Evolutionary conservation across 345 rosid species (phyloP).

Genomic region (Eucalyptus decipiens): DNA sequence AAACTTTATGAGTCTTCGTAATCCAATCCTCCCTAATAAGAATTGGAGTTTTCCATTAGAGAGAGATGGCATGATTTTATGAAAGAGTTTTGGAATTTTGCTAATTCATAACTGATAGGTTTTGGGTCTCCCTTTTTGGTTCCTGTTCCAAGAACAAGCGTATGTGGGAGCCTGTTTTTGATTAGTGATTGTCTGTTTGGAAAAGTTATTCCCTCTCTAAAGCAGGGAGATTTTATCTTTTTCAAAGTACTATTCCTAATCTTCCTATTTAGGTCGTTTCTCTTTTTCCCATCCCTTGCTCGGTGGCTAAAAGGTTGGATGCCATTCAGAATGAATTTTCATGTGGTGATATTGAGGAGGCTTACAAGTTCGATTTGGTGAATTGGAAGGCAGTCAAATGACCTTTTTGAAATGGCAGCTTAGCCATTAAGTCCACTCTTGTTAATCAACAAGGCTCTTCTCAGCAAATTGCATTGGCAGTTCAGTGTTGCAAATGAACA

Average conservation of each 20-base stretch:
- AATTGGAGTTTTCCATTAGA: background rate
- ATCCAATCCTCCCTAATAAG: background rate
- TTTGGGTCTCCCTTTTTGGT: background rate
- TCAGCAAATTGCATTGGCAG: background rate
- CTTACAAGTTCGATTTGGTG: background rate
- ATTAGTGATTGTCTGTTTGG: background rate
- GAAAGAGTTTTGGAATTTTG: background rate
- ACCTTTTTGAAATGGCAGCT: background rate
- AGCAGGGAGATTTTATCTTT: background rate
- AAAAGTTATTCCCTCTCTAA: background rate
- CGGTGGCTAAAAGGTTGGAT: background rate
- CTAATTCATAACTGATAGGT: background rate
- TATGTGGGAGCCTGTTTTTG: background rate
- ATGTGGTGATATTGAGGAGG: background rate
- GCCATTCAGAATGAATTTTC: background rate
- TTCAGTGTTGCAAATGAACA: background rate
- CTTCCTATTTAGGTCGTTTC: background rate
- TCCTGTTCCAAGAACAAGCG: background rate
- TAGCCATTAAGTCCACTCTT: background rate
- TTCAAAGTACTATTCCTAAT: background rate
- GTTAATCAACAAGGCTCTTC: background rate
- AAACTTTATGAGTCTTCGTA: background rate
- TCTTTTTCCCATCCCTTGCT: background rate
- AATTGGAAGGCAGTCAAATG: background rate
- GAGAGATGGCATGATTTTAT: background rate